Base-by-base conservation (phyloP, 2,329 filamentous ascomycete species). In the Thielaviopsis musarum region DNA sequence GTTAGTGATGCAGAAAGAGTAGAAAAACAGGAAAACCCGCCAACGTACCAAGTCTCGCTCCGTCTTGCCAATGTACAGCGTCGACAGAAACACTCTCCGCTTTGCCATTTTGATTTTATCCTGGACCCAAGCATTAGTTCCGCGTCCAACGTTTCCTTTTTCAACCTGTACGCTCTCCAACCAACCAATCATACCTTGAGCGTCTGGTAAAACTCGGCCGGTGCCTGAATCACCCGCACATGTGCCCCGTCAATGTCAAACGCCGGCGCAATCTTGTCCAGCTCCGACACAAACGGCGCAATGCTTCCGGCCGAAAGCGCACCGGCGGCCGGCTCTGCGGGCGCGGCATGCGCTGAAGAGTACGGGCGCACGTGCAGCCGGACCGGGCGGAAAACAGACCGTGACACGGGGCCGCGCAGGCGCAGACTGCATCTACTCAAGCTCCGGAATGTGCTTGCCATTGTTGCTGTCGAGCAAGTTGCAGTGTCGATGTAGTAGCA, bases 21-120 rank as follows among this genome's bases (percentile, higher is more conserved):
- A 56, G 3, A 21, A 22, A 12, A 22, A 12, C 15, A 56, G 7
- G 24, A 15, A 3, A 2, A 10, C 56, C 24, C 24, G 24, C n/a
- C n/a, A n/a, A 58, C 74, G 58, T 73, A 84, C 82, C 67, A 98
- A 77, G 66, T 97, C 93, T 71, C 85, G 79, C 71, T 98, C 93
- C 1, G 87, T 87, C 70, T 91, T 95, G 63, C 93, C 93, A 69
- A 98, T 93, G 69, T 98, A 98, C 57, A 98, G 74, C 0, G 93
- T 98, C n/a, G 91, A 95, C 56, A 98, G 75, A 69, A 94, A 98
- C 64, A 98, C 85, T 62, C 88, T 81, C 57, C 74, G 77, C 70
- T 88, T 82, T 10, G 93, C 93, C 63, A 79, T 80, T 57, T 80
- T 80, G 68, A 98, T 96, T 73, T 91, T 95, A 63, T 79, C 73